phyloP scores from a whole-genome alignment of 768 basidiomycete species.

The Rhizopogon vinicolor region DNA sequence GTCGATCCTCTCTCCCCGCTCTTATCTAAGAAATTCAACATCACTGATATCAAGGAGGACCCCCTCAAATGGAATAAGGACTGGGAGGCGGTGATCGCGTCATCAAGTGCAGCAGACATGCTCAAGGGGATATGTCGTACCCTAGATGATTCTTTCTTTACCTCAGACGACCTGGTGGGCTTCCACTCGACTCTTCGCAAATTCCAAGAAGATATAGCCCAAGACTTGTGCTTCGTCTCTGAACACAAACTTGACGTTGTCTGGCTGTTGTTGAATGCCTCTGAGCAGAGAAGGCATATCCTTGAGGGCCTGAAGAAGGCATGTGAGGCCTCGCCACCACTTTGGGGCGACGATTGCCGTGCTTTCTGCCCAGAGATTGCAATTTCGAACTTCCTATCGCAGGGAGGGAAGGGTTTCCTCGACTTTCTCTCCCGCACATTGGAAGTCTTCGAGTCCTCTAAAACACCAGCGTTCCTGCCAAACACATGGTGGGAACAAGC shows the following conservation, averaged over 20 bases:
- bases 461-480: not conserved
- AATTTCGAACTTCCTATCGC: too few relatives aligned
- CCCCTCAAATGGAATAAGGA: slow-evolving; percentile 15
- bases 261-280: slow-evolving; percentile 9
- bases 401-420: not conserved
- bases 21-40: not conserved
- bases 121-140: slow-evolving; percentile 1
- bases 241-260: slow-evolving; percentile 1
- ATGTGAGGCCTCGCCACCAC: too few relatives aligned
- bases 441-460: not conserved
- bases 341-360: too few relatives aligned
- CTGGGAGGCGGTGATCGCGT: slow-evolving; percentile 11
- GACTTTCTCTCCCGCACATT: slow-evolving; percentile 1
- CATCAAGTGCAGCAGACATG: slow-evolving; percentile 8
- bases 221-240: not conserved
- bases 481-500: slow-evolving; percentile 1
- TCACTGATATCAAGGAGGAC: slow-evolving; percentile 6
- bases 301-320: too few relatives aligned
- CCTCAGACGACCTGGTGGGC: too few relatives aligned
- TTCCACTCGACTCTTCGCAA: not conserved
- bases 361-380: too few relatives aligned
- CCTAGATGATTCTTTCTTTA: not conserved
- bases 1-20: too few relatives aligned
- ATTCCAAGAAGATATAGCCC: not conserved
- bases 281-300: too few relatives aligned